Base-by-base conservation (phyloP, 2,329 filamentous ascomycete species). In the Dothideomycetes sp. region DNA sequence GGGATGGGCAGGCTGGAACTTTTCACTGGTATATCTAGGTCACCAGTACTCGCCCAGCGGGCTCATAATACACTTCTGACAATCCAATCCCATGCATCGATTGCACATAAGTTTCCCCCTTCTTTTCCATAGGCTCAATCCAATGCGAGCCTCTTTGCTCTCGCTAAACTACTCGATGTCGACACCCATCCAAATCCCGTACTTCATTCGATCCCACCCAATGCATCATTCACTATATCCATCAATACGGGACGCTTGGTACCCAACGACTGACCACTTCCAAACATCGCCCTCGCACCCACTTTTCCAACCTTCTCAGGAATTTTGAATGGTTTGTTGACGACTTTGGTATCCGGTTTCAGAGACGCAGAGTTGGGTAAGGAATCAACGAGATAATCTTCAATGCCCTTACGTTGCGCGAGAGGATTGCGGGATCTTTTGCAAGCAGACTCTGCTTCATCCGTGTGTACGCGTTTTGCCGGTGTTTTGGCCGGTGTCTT, bases 161-260 rank as follows among this genome's bases (percentile, higher is more conserved):
- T n/a, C n/a, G n/a, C n/a, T n/a, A n/a, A n/a, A n/a, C n/a, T n/a
- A n/a, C n/a, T n/a, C n/a, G n/a, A n/a, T n/a, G n/a, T n/a, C n/a
- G n/a, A n/a, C n/a, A n/a, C n/a, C n/a, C n/a, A n/a, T n/a, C n/a
- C n/a, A n/a, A n/a, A n/a, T n/a, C n/a, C n/a, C 23, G 23, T 25
- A 12, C 28, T 13, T 31, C 13, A 31, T 31, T 17, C 28, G 13
- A 31, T 31, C 8, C 13, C 18, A n/a, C 34, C 34, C 22, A 50
- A 28, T 33, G 39, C 42, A 37, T 87, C 84, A 62, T 91, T 85
- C 51, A 87, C 68, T 48, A 94, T 78, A 67, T 89, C 82, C 55
- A 76, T 74, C 54, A 88, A 68, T 41, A 93, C 71, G 24, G 78
- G 74, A 53, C 78, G 77, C 24, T 73, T 76, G 44, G 76, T 78